Conservation (phyloP, 2,329 filamentous ascomycete genomes). For the Colletotrichum godetiae region DNA sequence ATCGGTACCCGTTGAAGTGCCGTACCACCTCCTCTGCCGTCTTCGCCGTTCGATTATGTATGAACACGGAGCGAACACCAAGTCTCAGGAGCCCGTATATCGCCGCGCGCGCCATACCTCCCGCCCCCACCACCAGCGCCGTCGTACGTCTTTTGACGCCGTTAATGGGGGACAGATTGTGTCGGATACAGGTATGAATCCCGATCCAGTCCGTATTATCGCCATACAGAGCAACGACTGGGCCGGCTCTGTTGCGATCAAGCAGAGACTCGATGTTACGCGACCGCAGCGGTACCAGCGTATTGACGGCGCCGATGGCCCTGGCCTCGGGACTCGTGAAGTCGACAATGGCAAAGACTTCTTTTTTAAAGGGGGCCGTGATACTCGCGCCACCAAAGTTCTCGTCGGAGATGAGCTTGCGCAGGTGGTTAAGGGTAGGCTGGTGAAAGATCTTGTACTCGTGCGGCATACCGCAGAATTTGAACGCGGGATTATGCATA, state of each 20-base stretch:
- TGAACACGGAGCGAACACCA: conserved; percentile 79
- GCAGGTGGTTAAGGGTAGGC: conserved; percentile 70
- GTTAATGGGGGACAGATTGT: conserved; percentile 78
- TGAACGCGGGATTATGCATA: conserved; percentile 80
- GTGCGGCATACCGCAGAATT: conserved; percentile 76
- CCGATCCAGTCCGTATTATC: conserved; percentile 88
- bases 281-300: conserved; percentile 75
- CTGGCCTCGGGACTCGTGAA: conserved; percentile 77
- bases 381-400: conserved; percentile 79
- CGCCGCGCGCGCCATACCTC: conserved; percentile 82
- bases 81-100: conserved; percentile 83
- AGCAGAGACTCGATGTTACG: conserved; percentile 63
- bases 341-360: conserved; percentile 75
- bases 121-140: conserved; percentile 72
- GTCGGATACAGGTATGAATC: conserved; percentile 77
- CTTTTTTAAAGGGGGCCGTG: conserved; percentile 79
- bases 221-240: conserved; percentile 76
- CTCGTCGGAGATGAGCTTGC: conserved; percentile 70
- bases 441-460: conserved; percentile 72
- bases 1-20: conserved; percentile 70
- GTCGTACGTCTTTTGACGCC: conserved; percentile 66
- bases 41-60: conserved; percentile 76
- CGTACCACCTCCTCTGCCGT: conserved; percentile 74
- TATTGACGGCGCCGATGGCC: conserved; percentile 82
- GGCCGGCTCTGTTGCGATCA: conserved; percentile 71